Evolutionary conservation across 2,329 filamentous ascomycete genomes (phyloP).

Genomic region (Claviceps fusiformis): DNA sequence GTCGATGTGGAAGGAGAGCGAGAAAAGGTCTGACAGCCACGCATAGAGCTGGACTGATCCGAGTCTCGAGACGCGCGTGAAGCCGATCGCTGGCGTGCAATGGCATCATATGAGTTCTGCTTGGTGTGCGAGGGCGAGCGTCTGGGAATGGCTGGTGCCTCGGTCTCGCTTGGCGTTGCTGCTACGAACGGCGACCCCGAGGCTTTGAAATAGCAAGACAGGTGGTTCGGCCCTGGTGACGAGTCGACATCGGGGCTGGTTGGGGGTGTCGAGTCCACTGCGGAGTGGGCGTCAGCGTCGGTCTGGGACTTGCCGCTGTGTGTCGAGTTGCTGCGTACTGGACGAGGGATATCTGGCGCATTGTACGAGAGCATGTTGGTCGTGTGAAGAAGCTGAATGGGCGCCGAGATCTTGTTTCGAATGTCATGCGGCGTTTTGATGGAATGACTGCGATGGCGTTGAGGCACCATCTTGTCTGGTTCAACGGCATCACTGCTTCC

Average conservation of each 20-base stretch:
- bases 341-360: conserved; percentile 62
- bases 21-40: conserved; percentile 42
- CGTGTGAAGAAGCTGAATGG: conserved; percentile 77
- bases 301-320: conserved; percentile 49
- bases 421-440: conserved; percentile 31
- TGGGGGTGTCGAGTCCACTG: conserved; percentile 43
- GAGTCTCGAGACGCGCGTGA: conserved; percentile 45
- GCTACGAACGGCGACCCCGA: conserved; percentile 27
- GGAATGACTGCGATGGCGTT: conserved; percentile 33
- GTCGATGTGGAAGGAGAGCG: conserved; percentile 40
- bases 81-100: conserved; percentile 53
- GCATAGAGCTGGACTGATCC: conserved; percentile 38
- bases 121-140: conserved; percentile 82
- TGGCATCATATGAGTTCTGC: conserved; percentile 59
- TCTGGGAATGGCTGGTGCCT: conserved; percentile 49
- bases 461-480: conserved; percentile 19
- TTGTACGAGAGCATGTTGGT: conserved; percentile 96
- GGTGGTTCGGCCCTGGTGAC: conserved; percentile 50
- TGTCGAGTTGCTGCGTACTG: conserved; percentile 36
- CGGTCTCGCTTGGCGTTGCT: conserved; percentile 18
- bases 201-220: conserved; percentile 52
- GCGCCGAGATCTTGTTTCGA: conserved; percentile 70
- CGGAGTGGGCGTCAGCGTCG: conserved; percentile 56
- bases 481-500: conserved; percentile 31
- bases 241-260: conserved; percentile 56